Evolutionary conservation across 805 yeast species (phyloP), one percentile per base, ranked within the genome.

Genomic region (Saturnispora sanitii): DNA sequence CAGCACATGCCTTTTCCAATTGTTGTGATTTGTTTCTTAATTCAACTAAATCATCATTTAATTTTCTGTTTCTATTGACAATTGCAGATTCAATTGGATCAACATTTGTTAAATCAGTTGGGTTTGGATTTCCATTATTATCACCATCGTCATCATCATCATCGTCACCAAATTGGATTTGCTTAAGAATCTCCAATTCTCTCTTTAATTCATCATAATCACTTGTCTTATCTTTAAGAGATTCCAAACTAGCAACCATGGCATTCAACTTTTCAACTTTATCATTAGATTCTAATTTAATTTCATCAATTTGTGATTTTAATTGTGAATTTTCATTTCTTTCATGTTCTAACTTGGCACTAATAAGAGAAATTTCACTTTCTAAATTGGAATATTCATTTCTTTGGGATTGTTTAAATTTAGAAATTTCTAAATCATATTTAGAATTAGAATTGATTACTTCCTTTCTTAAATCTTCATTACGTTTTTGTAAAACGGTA

Each of bases 191-290:
- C 16, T 70, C 72, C 48, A 88, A 64, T 52, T 88, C 96, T 37
- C 75, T 72, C 56, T 85, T 86, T 36, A 87, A 56, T 46, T 84
- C 87, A 39, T 82, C 87, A 58, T 88, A 87, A 55, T 87, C 95
- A 2, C 69, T 61, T 38, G 77, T 73, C 25, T 64, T 57, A 3
- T 63, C 62, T 33, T 81, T 54, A 42, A 73, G 71, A 20, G 62
- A 61, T 51, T 72, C 73, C 48, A 82, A 62, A 4, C 57, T 54
- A 8, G 64, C 65, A 20, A 74, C 57, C 54, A 82, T 90, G 13
- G 59, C 57, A n/a, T 60, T 57, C 45, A 71, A 64, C 33, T 72
- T 71, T 2, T 52, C 49, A 2, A 68, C 48, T 48, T 81, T 85
- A 17, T 72, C 60, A 20, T 64, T 57, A 8, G 66, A 52, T 7